phyloP scores from a whole-genome alignment of 2,329 filamentous ascomycete genomes.

The Ciborinia camelliae region DNA sequence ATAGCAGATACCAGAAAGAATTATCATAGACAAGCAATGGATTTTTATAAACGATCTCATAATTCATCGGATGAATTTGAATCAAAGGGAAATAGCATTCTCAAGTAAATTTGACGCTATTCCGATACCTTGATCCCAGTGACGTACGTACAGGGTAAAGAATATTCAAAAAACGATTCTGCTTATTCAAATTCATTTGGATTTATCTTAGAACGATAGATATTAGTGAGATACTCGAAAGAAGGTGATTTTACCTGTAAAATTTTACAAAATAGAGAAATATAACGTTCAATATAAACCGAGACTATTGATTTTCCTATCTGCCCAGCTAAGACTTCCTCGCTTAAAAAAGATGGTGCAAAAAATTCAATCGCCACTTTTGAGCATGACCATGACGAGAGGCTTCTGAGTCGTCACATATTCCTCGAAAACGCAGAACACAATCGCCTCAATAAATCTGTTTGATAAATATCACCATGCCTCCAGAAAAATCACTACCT shows the following conservation, averaged over 20 bases:
- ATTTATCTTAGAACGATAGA: neutral
- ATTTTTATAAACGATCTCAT: neutral
- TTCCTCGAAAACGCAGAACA: neutral
- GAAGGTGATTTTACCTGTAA: neutral
- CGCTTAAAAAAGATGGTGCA: conserved; percentile 7
- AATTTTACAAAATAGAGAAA: neutral
- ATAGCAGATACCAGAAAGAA: neutral
- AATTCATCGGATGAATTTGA: neutral
- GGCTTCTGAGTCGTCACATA: neutral
- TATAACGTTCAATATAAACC: neutral
- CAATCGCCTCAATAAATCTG: neutral
- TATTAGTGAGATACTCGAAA: neutral
- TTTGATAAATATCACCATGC: conserved; percentile 24
- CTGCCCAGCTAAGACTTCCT: neutral
- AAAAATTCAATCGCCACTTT: conserved; percentile 11
- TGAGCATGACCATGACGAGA: neutral
- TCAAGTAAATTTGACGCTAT: neutral
- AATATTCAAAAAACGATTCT: neutral
- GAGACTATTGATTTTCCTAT: neutral
- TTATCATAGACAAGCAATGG: neutral
- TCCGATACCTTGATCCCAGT: neutral
- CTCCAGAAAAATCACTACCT: conserved; percentile 32
- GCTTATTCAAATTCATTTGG: neutral
- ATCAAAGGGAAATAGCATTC: neutral
- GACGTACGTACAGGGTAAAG: neutral